phyloP scores from a whole-genome alignment of 108 stramenopile genomes.

The Asterionellopsis glacialis region DNA sequence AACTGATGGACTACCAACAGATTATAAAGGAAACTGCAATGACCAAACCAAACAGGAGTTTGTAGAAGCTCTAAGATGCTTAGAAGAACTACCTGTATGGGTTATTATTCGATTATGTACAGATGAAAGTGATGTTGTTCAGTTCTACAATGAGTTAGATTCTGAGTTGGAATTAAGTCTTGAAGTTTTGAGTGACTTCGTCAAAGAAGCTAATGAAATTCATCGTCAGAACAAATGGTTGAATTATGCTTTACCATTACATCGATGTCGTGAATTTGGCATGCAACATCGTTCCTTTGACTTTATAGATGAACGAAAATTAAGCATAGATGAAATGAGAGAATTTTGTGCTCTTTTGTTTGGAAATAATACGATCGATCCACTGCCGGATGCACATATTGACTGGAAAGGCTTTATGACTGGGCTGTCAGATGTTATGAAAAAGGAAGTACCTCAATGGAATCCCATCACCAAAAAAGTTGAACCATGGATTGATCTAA shows the following conservation, averaged over 20 bases:
- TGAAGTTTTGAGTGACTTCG: slow-evolving; percentile 60
- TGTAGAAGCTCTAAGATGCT: slow-evolving; percentile 26
- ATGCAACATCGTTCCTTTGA: slow-evolving; percentile 44
- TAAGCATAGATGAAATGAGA: slow-evolving; percentile 33
- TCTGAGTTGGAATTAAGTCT: slow-evolving; percentile 39
- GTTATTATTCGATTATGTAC: slow-evolving; percentile 64
- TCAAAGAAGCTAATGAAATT: slow-evolving; percentile 56
- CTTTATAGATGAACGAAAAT: slow-evolving; percentile 48
- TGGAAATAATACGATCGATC: slow-evolving; percentile 18
- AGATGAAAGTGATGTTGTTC: slow-evolving; percentile 44
- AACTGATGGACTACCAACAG: slow-evolving; percentile 54
- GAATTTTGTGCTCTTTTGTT: slow-evolving; percentile 28
- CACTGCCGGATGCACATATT: neutral
- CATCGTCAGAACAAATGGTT: slow-evolving; percentile 51
- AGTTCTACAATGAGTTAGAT: slow-evolving; percentile 59
- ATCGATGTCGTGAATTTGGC: slow-evolving; percentile 56
- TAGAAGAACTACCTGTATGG: slow-evolving; percentile 54
- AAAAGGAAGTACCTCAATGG: slow-evolving; percentile 31
- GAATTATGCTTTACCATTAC: slow-evolving; percentile 53
- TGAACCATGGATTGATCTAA: slow-evolving; percentile 37
- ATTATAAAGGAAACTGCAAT: slow-evolving; percentile 18
- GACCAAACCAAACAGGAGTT: slow-evolving; percentile 13
- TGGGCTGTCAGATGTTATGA: slow-evolving; percentile 2
- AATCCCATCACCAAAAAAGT: slow-evolving; percentile 31
- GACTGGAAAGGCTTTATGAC: slow-evolving; percentile 6